Evolutionary conservation across 495 filamentous ascomycete genomes (phyloP).

Genomic region (Hamigera avellanea): DNA sequence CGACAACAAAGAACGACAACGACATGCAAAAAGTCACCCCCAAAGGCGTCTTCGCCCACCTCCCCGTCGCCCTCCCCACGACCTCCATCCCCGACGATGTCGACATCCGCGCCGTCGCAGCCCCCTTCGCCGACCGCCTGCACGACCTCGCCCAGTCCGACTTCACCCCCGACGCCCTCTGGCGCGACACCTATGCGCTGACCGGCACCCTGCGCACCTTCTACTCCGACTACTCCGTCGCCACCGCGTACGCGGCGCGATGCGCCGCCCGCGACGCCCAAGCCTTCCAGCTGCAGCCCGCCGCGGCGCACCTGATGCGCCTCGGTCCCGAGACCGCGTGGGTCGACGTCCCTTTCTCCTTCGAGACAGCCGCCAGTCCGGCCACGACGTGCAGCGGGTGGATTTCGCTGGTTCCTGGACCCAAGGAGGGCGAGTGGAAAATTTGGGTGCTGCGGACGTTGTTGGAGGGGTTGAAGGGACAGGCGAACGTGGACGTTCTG

Average conservation of each 20-base stretch:
- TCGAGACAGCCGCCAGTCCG: neutral
- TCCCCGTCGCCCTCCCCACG: slow-evolving; percentile 5
- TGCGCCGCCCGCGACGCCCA: neutral
- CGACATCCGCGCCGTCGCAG: slow-evolving; percentile 1
- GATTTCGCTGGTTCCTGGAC: slow-evolving; percentile 3
- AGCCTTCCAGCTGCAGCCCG: neutral
- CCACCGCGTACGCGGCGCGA: slow-evolving; percentile 1
- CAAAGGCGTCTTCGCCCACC: neutral
- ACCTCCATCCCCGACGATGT: slow-evolving; percentile 5
- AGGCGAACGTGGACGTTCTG: slow-evolving; percentile 4
- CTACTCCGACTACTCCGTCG: slow-evolving; percentile 2
- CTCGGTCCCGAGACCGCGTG: neutral
- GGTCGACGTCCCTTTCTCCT: slow-evolving; percentile 3
- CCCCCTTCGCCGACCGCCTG: neutral
- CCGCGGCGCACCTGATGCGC: slow-evolving; percentile 1
- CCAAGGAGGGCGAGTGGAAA: slow-evolving; percentile 1
- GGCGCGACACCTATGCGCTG: slow-evolving; percentile 17
- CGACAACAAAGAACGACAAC: too few relatives aligned
- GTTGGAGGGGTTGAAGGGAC: slow-evolving; percentile 5
- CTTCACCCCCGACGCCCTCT: slow-evolving; percentile 9
- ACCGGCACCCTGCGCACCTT: slow-evolving; percentile 19
- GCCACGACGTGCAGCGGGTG: slow-evolving; percentile 1
- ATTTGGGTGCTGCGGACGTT: slow-evolving; percentile 6
- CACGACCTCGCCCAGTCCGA: slow-evolving; percentile 4
- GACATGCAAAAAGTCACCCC: too few relatives aligned